Evolutionary conservation across 2,329 filamentous ascomycete species (phyloP), one percentile per base, ranked within the genome.

Genomic region (Ophiostoma novo-ulmi): DNA sequence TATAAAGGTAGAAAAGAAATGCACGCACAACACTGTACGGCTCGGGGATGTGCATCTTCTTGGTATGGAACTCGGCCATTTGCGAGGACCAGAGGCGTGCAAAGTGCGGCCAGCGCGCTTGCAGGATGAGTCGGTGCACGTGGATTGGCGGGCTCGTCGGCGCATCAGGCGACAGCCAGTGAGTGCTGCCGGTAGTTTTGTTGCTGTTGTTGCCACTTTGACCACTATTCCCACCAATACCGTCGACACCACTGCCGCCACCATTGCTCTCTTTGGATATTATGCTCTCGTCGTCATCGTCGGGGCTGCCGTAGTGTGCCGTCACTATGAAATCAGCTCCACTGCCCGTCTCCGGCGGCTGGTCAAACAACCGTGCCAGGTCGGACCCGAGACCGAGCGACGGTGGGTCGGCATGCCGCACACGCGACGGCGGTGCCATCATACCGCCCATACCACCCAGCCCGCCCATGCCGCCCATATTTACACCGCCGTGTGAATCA

Each of bases 41-140:
- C 77, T 99, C 96, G 0, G 95, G 94, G 64, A 99, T 97, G 80
- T 99, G 94, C 91, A 99, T 95, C 79, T 92, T 93, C 77, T 95
- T 95, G 20, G 93, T 95, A 78, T 99, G 95, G 76, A 96, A 99
- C 78, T 99, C 95, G 14, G 91, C 89, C 95, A 99, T 99, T 77
- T 97, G 93, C 5, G 94, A 89, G 69, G 91, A 90, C 82, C 97
- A 98, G 2, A 99, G 83, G 20, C 95, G 90, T 58, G 91, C 89
- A 81, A 99, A 99, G 79, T 99, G 95, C 38, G 95, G 94, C 95
- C 95, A 99, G 69, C 95, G 91, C 26, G 95, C 91, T 78, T 96
- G 92, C 10, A 99, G 85, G 69, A 99, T 97, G 70, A 99, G 89
- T 73, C 92, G 93, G 80, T 99, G 95, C 4, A 98, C 94, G 77